Evolutionary conservation across 768 basidiomycete genomes (phyloP), one percentile per base, ranked within the genome.

Genomic region (Termitomyces sp.): DNA sequence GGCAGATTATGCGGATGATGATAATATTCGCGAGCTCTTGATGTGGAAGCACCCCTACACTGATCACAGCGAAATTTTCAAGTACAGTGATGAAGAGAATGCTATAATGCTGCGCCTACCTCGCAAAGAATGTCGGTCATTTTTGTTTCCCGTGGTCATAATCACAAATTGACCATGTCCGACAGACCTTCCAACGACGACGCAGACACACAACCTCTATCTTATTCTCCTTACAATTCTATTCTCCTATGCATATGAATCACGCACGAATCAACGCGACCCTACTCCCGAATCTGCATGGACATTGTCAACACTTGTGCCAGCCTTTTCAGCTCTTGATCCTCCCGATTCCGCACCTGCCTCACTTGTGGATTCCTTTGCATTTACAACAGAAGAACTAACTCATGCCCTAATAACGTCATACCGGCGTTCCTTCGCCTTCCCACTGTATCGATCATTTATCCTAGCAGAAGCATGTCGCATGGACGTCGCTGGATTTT

Each of bases 271-370:
- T 0, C 84, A 87, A 59, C 76, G 78, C 47, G 92, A 95, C 59
- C 83, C 90, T n/a, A 92, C 89, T 3, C 80, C 90, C 7, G 92
- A 95, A 70, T 93, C 92, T 68, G 87, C 89, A 14, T 95, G 92
- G 92, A 95, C 92, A 2, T 78, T 95, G 53, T 80, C 84, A 61
- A 77, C 73, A 31, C 77, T 95, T 50, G 82, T 82, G 12, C 86
- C 92, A 46, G 83, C 84, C 2, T 91, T 95, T 71, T 84, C 92
- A n/a, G 87, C 92, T 0, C 82, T 95, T 31, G 89, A 92, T 67
- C 83, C 86, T 35, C 82, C 87, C 31, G 87, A 92, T 66, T 82
- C 85, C 29, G 81, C 85, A 21, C 80, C 79, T 34, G 55, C 65
- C 23, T 54, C 63, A 25, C 54, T 55, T 42, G 60, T 49, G 5